Evolutionary conservation across 331 rosid species (phyloP).

Genomic region (Arachis monticola): DNA sequence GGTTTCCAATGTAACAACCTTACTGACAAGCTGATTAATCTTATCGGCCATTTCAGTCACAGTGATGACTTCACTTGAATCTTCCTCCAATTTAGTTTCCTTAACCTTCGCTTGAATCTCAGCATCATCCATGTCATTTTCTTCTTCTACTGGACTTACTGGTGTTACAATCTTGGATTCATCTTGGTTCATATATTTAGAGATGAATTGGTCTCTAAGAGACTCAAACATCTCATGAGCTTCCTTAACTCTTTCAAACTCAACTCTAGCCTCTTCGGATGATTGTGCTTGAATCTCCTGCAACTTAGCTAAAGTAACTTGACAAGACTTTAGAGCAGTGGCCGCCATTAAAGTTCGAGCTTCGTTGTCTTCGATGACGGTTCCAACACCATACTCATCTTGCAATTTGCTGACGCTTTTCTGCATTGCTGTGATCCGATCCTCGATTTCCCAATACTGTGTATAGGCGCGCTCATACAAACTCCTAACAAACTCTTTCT

Average conservation of each 20-base stretch:
- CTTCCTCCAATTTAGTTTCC: constrained; percentile 45
- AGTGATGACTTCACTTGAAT: constrained; percentile 50
- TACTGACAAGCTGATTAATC: constrained; percentile 78
- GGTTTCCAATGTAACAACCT: constrained; percentile 72
- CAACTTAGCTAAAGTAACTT: constrained; percentile 63
- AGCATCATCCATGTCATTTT: constrained; percentile 40
- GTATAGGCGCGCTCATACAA: constrained; percentile 68
- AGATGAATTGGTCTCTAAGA: constrained; percentile 57
- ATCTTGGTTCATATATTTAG: constrained; percentile 35
- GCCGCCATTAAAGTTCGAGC: constrained; percentile 86
- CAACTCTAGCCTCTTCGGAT: constrained; percentile 62
- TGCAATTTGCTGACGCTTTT: constrained; percentile 67
- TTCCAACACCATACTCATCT: constrained; percentile 82
- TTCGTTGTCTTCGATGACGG: constrained; percentile 71
- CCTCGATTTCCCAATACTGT: constrained; percentile 77
- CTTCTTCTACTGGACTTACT: constrained; percentile 36
- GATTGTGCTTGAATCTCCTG: constrained; percentile 62
- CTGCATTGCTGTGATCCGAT: constrained; percentile 62
- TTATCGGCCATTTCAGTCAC: constrained; percentile 81
- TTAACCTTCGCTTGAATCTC: constrained; percentile 41
- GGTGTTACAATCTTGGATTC: constrained; percentile 9
- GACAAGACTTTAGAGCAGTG: constrained; percentile 81
- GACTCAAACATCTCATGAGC: constrained; percentile 62
- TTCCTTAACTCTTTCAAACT: constrained; percentile 59
- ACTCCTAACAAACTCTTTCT: constrained; percentile 89